Percentiles rank a stretch among this genome's conserved stretches.
Evolutionary conservation across 2,329 filamentous ascomycete genomes (phyloP).

Genomic region (Pezicula rhizophila): DNA sequence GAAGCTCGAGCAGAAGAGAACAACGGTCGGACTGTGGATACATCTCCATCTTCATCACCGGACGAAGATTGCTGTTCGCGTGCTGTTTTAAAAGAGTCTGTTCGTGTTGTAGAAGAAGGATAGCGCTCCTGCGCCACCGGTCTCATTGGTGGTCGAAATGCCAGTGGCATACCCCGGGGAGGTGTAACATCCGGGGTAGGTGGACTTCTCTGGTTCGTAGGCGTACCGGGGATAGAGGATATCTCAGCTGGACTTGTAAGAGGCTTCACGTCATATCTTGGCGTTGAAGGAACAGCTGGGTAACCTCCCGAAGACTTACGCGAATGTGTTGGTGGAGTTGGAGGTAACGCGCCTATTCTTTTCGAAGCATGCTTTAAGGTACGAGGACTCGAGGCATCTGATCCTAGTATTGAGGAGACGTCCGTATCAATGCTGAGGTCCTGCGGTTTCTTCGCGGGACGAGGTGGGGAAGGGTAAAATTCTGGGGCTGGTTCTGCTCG

Average conservation of each 20-base stretch:
- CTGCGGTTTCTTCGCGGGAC: constrained; percentile 14
- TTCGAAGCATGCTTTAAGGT: constrained; percentile 26
- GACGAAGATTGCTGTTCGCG: constrained; percentile 58
- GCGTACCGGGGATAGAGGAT: constrained; percentile 45
- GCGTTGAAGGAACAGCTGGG: constrained; percentile 11
- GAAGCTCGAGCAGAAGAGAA: constrained; percentile 19
- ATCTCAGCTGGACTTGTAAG: constrained; percentile 11
- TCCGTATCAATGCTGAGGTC: constrained; percentile 21
- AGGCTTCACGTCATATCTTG: constrained; percentile 13
- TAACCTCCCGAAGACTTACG: constrained; percentile 46
- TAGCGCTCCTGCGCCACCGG: constrained; percentile 37
- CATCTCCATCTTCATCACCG: constrained; percentile 44
- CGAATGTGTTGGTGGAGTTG: constrained; percentile 58
- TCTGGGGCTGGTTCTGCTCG: constrained; percentile 15
- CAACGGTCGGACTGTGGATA: constrained; percentile 32
- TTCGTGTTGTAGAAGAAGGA: constrained; percentile 26
- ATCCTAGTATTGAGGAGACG: constrained; percentile 17
- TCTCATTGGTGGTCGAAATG: constrained; percentile 35
- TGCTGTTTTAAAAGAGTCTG: constrained; percentile 69
- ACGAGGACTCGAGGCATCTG: constrained; percentile 24
- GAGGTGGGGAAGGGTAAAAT: constrained; percentile 10
- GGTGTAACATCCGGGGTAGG: constrained; percentile 74
- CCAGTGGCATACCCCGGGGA: constrained; percentile 46
- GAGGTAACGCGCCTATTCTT: constrained; percentile 39
- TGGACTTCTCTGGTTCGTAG: constrained; percentile 59